These are phyloP conservation scores for Ascochyta rabiei DNA, from an alignment of 2,329 filamentous ascomycete species.

Conservation along the genomic window DNA sequence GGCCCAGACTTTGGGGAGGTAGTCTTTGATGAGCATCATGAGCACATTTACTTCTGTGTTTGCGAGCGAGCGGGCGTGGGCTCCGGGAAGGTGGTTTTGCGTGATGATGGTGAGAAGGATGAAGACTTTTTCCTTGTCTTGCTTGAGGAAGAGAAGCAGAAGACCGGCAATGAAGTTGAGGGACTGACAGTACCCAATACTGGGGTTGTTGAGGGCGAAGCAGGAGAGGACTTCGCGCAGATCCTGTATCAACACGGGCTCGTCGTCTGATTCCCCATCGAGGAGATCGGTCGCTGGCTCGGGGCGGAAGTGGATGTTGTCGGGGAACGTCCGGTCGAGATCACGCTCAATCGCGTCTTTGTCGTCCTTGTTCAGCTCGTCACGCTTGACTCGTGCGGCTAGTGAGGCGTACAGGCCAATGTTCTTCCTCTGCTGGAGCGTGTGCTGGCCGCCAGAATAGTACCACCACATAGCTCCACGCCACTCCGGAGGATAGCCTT, in stretches of 20 bases:
- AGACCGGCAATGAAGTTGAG: slow-evolving; percentile 94
- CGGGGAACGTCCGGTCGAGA: slow-evolving; percentile 90
- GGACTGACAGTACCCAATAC: slow-evolving; percentile 93
- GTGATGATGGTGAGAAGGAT: slow-evolving; percentile 94
- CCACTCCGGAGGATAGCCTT: slow-evolving; percentile 93
- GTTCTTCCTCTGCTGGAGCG: slow-evolving; percentile 71
- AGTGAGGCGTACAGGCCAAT: slow-evolving; percentile 75
- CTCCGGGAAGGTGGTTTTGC: slow-evolving; percentile 83
- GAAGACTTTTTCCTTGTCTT: slow-evolving; percentile 88
- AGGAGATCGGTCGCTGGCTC: slow-evolving; percentile 42
- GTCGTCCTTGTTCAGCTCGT: slow-evolving; percentile 70
- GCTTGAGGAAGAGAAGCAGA: slow-evolving; percentile 79
- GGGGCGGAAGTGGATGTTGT: slow-evolving; percentile 90
- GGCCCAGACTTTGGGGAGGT: slow-evolving; percentile 81
- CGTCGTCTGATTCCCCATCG: slow-evolving; percentile 51
- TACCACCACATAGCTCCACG: slow-evolving; percentile 97
- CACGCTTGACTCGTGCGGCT: slow-evolving; percentile 68
- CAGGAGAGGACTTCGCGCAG: slow-evolving; percentile 86
- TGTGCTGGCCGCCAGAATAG: slow-evolving; percentile 85
- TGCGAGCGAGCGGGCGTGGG: slow-evolving; percentile 86
- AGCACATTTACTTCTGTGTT: slow-evolving; percentile 94
- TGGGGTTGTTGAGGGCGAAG: slow-evolving; percentile 88
- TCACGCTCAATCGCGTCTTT: slow-evolving; percentile 92
- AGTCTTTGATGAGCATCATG: slow-evolving; percentile 84
- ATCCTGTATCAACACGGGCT: slow-evolving; percentile 79